These are phyloP conservation scores for Agaricus bisporus DNA, from an alignment of 768 basidiomycete genomes.

Conservation along the genomic window DNA sequence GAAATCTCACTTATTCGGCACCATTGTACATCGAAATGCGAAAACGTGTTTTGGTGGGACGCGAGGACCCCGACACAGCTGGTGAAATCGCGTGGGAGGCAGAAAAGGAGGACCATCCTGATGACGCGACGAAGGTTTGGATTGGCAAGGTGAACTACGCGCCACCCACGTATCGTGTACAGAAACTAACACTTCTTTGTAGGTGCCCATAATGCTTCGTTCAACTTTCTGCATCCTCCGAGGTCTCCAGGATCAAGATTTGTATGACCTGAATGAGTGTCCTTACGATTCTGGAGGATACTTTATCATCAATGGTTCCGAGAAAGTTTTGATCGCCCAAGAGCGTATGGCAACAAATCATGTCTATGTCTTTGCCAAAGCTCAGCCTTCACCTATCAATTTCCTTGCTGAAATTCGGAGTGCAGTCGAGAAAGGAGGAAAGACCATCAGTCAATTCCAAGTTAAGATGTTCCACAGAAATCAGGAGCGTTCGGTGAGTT, in stretches of 20 bases:
- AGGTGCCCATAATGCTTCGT: constrained; percentile 98
- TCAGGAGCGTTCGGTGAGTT: constrained; percentile 80
- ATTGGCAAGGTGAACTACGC: constrained; percentile 74
- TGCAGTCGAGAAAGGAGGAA: constrained; percentile 96
- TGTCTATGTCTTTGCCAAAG: constrained; percentile 98
- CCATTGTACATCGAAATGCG: constrained; percentile 95
- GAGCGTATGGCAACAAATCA: constrained; percentile 99
- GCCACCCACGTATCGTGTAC: neutral
- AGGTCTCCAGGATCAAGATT: constrained; percentile 68
- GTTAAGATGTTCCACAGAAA: constrained; percentile 94
- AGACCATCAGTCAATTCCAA: constrained; percentile 96
- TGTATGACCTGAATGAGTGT: constrained; percentile 94
- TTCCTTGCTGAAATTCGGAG: constrained; percentile 97
- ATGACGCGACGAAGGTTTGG: constrained; percentile 81
- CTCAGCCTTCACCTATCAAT: constrained; percentile 91
- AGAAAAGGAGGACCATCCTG: constrained; percentile 57
- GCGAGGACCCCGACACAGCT: constrained; percentile 76
- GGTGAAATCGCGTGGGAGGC: constrained; percentile 78
- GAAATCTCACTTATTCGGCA: constrained; percentile 95
- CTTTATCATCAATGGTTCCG: constrained; percentile 99
- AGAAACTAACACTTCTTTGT: constrained; percentile 9
- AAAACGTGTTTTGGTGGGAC: constrained; percentile 75
- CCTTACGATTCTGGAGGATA: constrained; percentile 99
- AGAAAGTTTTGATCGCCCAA: constrained; percentile 99
- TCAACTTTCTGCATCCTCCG: constrained; percentile 93